A percentile compares a stretch with the other conserved stretches of the same genome.
Conservation (phyloP, 176 grass and related monocot genomes). For the Pontederia paniculata region DNA sequence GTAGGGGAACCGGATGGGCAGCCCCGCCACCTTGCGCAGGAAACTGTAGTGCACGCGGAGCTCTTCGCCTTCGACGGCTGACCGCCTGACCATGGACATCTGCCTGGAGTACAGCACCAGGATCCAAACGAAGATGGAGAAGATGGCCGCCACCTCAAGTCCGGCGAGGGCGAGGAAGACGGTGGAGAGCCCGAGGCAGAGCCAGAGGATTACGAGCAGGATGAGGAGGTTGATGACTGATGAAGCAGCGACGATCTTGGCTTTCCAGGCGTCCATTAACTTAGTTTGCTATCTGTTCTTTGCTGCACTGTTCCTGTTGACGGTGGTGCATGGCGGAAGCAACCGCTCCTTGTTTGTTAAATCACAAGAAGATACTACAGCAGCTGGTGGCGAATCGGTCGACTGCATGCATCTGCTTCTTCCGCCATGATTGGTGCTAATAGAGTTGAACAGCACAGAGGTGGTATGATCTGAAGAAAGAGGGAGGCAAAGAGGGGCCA, state of each 20-base stretch:
- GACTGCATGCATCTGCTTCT: no score
- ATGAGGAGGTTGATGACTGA: neutral
- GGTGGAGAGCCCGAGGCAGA: constrained; percentile 9
- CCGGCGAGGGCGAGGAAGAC: constrained; percentile 7
- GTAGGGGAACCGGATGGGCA: constrained; percentile 14
- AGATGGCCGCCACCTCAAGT: neutral
- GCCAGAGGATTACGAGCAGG: constrained; percentile 10
- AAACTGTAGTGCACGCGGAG: constrained; percentile 24
- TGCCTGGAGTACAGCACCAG: neutral
- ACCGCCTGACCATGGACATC: constrained; percentile 14
- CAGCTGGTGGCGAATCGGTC: no score
- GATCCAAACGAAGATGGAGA: constrained; percentile 15
- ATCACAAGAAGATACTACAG: no score
- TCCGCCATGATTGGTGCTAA: no score
- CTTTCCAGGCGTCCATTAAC: neutral
- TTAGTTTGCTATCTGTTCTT: no score
- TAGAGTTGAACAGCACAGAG: no score
- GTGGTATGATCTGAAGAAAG: no score
- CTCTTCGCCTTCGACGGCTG: constrained; percentile 7
- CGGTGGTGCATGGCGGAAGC: no score
- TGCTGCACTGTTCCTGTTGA: no score
- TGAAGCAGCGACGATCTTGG: neutral
- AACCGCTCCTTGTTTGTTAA: no score
- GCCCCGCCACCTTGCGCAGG: constrained; percentile 16
- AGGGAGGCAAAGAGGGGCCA: no score